Base-by-base conservation (phyloP, 73 alveolate species). In the Halteria grandinella region DNA sequence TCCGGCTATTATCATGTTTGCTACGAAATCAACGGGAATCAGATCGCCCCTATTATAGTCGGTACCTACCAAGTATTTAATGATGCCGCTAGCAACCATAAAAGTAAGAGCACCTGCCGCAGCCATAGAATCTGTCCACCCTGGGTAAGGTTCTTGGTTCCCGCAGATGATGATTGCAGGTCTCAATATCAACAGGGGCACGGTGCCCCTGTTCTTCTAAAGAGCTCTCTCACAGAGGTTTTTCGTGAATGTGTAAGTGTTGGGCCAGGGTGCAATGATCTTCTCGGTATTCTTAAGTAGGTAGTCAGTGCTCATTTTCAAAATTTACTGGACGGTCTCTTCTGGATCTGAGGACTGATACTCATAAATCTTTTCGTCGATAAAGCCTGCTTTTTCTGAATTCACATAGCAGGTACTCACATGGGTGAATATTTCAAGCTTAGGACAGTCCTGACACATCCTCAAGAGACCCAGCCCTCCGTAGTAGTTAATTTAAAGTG, bases 181-280 rank as follows among this genome's bases (percentile, higher is more conserved):
- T 37, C 98, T 75, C 8, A 70, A 54, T 12, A 93, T 91, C 4
- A 87, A 37, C 27, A 89, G 28, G 11, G 95, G 92, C 39, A 93
- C 33, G 34, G 74, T 69, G 0, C 91, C 91, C 50, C 88, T 58
- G 15, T 88, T 82, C 48, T 85, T 62, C n/a, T 44, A 31, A n/a
- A 93, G 75, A 10, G 91, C 11, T 54, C 89, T 74, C 54, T 93
- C 98, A 8, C 90, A 75, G 48, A 92, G 64, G 37, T 86, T 69
- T 64, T 93, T 93, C n/a, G 98, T 91, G 84, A 91, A 91, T 1
- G 97, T 92, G 82, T 93, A 93, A 8, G 97, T 91, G 41, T 93
- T 93, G 8, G 97, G 97, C 73, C 74, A 93, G n/a, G 78, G 86
- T 14, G 91, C 89, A 1, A 93, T 23, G 24, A 91, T 75, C 36